Base-by-base conservation (phyloP, 2,329 filamentous ascomycete species). In the Tolypocladium capitatum region DNA sequence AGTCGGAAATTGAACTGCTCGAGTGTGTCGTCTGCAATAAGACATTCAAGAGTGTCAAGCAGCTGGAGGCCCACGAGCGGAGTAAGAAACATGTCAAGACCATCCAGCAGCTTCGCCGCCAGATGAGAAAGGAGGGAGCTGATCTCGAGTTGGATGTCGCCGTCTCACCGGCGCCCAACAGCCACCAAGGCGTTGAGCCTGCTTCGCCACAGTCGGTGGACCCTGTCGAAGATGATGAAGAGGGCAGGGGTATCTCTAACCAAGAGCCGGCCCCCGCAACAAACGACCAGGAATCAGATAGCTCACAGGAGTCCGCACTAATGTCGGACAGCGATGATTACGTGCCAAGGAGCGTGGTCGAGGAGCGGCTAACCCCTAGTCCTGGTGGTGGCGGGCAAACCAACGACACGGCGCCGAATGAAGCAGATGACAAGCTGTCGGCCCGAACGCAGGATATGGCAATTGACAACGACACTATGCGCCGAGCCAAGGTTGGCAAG, bases 41-140 rank as follows among this genome's bases (percentile, higher is more conserved):
- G 54, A 75, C 68, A 0, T 98, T 97, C 67, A 79, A 96, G 66
- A 97, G 90, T 58, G 86, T 94, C 61, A 89, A 88, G 54, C 91
- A 97, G 60, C 89, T 85, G 51, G 82, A 94, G 58, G 83, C 85
- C 3, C 92, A 98, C 58, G 90, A 96, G 68, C 88, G 84, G 68
- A 97, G 91, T 72, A 98, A 95, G 64, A 98, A 97, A 66, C 92
- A 98, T 59, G 67, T 83, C 51, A 97, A 95, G 62, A 84, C 88
- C 2, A 75, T 96, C 7, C 83, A 90, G 55, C 78, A 89, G 51
- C 67, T 98, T 35, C 81, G 80, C 57, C 76, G 79, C 58, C 83
- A 92, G 62, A 94, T 98, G 89, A 78, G 75, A 56, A 81, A 83
- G 56, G 86, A 98, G 58, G 84, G 90, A 57, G 70, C 72, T 43